Base-by-base conservation (phyloP, 768 basidiomycete species). In the Lactarius sanguifluus region DNA sequence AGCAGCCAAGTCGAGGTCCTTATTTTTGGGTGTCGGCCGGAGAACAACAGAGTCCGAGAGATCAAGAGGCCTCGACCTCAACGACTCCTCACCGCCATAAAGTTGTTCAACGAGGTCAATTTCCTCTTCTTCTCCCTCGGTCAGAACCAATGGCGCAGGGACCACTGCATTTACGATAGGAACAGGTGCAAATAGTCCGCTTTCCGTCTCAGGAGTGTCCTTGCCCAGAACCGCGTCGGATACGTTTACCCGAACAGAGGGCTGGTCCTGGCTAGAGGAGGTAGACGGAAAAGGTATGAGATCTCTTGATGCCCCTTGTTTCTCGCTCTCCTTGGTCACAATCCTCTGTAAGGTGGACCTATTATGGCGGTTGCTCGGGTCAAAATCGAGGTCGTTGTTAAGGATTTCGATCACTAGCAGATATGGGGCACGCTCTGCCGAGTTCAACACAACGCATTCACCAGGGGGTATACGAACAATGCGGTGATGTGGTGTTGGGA, bases 401-500 rank as follows among this genome's bases (percentile, higher is more conserved):
- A 98, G 81, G 55, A 98, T 89, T 77, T 99, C 97, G 65, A 98
- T 85, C 67, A 96, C 82, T 28, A 99, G 84, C 23, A 99, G 82
- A 75, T 92, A 99, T 5, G 97, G 97, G 0, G 94, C 95, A 41
- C 92, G 85, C 77, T 99, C 96, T 3, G 97, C 97, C 23, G 96
- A 98, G 75, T 99, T 99, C 32, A 99, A 83, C 12, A 98, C 97
- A 55, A 98, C 97, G 64, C 93, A 91, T 79, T 99, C 97, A 16
- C 96, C 94, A 3, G 97, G 96, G 13, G 96, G 96, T 73, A 99
- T 96, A 69, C 97, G 88, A 59, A 98, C 95, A 60, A 99, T 93
- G 52, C 94, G 89, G 75, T 98, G 95, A 75, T 98, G 96, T 6
- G 91, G 86, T 72, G 85, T 80, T 7, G 83, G 80, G 47, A 80